Evolutionary conservation across 1,284 basidiomycete species (phyloP).

Genomic region (Ustilago crameri): DNA sequence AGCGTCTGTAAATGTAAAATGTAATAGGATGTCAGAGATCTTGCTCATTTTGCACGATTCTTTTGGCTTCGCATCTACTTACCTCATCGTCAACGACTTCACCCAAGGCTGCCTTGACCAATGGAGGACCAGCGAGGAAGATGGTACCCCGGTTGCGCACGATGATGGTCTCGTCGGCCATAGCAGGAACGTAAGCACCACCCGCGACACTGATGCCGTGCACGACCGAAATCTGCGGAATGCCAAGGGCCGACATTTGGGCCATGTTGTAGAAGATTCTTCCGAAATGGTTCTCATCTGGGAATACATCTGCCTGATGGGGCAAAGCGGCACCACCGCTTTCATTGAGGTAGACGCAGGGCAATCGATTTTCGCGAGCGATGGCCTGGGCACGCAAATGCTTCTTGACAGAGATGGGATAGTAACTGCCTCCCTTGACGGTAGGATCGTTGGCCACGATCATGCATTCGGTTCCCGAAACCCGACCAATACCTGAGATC

Average conservation of each 20-base stretch:
- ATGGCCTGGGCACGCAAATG: constrained; percentile 93
- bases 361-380: constrained; percentile 86
- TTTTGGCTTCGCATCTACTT: neutral
- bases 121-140: constrained; percentile 93
- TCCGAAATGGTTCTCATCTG: constrained; percentile 91
- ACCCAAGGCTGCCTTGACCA: constrained; percentile 94
- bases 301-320: constrained; percentile 89
- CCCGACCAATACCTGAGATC: constrained; percentile 85
- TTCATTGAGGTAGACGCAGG: constrained; percentile 93
- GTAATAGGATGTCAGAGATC: neutral
- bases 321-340: constrained; percentile 92
- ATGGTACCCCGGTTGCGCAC: constrained; percentile 92
- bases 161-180: constrained; percentile 91
- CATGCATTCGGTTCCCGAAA: constrained; percentile 84
- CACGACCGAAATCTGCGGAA: constrained; percentile 90
- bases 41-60: no score
- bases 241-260: constrained; percentile 87
- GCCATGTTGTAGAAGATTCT: constrained; percentile 98
- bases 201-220: constrained; percentile 92
- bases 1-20: constrained; percentile 71
- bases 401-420: constrained; percentile 94
- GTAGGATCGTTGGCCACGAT: constrained; percentile 88
- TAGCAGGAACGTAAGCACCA: constrained; percentile 92
- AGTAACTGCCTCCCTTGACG: constrained; percentile 69
- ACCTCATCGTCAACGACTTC: constrained; percentile 91